Percentiles rank a stretch among this genome's conserved stretches.
Evolutionary conservation across 805 yeast species (phyloP).

Genomic region (Tetrapisispora pingtungensis): DNA sequence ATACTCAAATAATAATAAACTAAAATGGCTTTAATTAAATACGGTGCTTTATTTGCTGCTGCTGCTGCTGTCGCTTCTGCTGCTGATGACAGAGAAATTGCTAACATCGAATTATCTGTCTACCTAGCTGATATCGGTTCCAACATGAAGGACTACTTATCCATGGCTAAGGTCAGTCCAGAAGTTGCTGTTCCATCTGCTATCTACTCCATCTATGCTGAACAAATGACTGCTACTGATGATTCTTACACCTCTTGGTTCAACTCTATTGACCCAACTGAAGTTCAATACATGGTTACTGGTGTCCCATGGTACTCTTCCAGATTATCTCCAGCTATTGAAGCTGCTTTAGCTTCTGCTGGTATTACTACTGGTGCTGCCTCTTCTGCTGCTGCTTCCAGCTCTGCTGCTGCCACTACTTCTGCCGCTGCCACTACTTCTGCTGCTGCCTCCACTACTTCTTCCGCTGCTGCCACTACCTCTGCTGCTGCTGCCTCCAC

Average conservation of each 20-base stretch:
- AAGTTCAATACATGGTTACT: slow-evolving; percentile 23
- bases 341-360: slow-evolving; percentile 3
- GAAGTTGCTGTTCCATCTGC: slow-evolving; percentile 9
- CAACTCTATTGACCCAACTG: slow-evolving; percentile 17
- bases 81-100: slow-evolving; percentile 5
- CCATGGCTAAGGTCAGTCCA: slow-evolving; percentile 6
- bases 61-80: slow-evolving; percentile 9
- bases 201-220: slow-evolving; percentile 8
- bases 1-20: neutral
- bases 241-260: slow-evolving; percentile 27
- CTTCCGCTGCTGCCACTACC: slow-evolving; percentile 21
- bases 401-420: neutral
- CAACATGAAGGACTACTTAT: slow-evolving; percentile 8
- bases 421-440: slow-evolving; percentile 12
- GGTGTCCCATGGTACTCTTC: slow-evolving; percentile 11
- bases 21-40: slow-evolving; percentile 2
- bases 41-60: slow-evolving; percentile 4
- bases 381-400: neutral
- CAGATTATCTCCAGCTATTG: slow-evolving; percentile 5
- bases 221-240: slow-evolving; percentile 26
- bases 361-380: slow-evolving; percentile 1
- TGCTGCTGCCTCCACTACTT: slow-evolving; percentile 13
- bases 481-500: slow-evolving; percentile 20
- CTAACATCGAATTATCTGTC: slow-evolving; percentile 11
- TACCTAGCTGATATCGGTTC: slow-evolving; percentile 11